Evolutionary conservation across 2,329 filamentous ascomycete species (phyloP), one percentile per base, ranked within the genome.

Genomic region (Penicillium sclerotigenum): DNA sequence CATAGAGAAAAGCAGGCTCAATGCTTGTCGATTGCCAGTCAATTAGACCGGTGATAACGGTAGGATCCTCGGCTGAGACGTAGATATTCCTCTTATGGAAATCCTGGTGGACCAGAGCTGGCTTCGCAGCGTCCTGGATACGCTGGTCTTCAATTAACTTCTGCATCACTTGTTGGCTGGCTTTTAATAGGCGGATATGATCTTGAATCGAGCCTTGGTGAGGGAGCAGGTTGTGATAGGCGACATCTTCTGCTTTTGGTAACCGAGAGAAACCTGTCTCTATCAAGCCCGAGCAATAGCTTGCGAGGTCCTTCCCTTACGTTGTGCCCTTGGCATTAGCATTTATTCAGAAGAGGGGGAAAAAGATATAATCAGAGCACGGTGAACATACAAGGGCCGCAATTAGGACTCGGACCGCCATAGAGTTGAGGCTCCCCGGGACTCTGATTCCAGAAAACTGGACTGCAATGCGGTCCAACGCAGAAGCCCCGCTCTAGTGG

Each of bases 21-120:
- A 72, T 62, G 34, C 62, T 66, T 22, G 71, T 52, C 43, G 64
- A 63, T 53, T 74, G 68, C 71, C 68, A 74, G 45, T 74, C 71
- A 45, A 74, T 69, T 0, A 74, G 29, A 11, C 63, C 61, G 3
- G 70, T 71, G 20, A 73, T 62, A 4, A 59, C 8, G 1, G 68
- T 68, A 36, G 65, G 68, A 7, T 73, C 69, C 10, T 68, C 58
- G 5, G 58, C 41, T 3, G 69, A 71, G 26, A 74, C 64, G 36
- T 62, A 71, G 4, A 74, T 71, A 42, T 74, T 74, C 28, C 71
- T 53, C 47, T 64, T 70, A 50, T 74, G 57, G 9, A 71, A 65
- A 47, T 73, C 71, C 5, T 68, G 51, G 48, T 73, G 69, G 24
- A 69, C 42, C 7, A 72, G 42, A 40, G 54, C 36, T 20, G 65